Evolutionary conservation across 1,284 basidiomycete genomes (phyloP).

Genomic region (Tilletia horrida): DNA sequence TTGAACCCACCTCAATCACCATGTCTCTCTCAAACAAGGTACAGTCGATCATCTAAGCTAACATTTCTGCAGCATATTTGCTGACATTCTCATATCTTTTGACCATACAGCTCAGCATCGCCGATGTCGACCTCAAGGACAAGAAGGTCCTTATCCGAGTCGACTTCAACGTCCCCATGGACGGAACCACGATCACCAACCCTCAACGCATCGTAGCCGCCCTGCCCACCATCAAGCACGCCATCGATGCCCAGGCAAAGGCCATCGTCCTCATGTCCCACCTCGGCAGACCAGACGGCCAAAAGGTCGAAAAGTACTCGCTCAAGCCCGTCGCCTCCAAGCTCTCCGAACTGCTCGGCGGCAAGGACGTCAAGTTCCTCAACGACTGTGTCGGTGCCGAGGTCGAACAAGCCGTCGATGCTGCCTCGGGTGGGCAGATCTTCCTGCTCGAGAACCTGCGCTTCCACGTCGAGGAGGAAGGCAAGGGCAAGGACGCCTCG

Average conservation of each 20-base stretch:
- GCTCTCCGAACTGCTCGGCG: constrained; percentile 56
- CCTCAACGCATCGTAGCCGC: constrained; percentile 91
- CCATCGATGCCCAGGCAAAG: constrained; percentile 79
- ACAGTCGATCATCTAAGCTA: no score
- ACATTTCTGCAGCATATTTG: constrained; percentile 59
- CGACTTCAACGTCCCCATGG: constrained; percentile 96
- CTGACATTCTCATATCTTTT: not conserved
- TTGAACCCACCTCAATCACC: constrained; percentile 48
- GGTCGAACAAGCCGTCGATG: constrained; percentile 71
- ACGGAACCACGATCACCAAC: constrained; percentile 84
- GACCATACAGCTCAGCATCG: constrained; percentile 61
- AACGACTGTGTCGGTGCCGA: constrained; percentile 81
- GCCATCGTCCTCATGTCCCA: constrained; percentile 94
- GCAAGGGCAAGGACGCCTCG: constrained; percentile 84
- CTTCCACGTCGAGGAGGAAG: constrained; percentile 98
- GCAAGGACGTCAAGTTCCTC: constrained; percentile 68
- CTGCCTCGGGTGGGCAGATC: constrained; percentile 71
- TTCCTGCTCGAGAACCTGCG: constrained; percentile 95
- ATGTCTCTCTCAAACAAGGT: constrained; percentile 88
- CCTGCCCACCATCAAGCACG: constrained; percentile 91
- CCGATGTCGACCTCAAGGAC: constrained; percentile 81
- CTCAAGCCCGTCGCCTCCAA: constrained; percentile 72
- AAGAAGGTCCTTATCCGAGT: constrained; percentile 71
- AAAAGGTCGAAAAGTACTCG: constrained; percentile 82
- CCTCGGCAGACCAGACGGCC: constrained; percentile 93